A percentile compares a stretch with the other conserved stretches of the same genome.
Conservation (phyloP, 441 rosid species). For the Croton setiger region DNA sequence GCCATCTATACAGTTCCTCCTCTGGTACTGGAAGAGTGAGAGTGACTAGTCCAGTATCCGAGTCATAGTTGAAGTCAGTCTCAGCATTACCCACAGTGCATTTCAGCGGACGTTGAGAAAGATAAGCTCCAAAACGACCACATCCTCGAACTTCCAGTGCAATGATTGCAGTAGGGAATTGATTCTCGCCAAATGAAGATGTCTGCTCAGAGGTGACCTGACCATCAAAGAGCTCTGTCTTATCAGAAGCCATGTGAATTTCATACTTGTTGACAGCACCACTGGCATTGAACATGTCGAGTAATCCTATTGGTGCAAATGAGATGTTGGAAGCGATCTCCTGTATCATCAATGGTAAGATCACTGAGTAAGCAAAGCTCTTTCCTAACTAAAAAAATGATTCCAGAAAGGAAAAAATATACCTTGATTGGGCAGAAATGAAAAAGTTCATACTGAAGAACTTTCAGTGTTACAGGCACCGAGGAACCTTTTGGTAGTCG, state of each 20-base stretch:
- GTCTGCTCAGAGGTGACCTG: slow-evolving; percentile 41
- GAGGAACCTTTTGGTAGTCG: slow-evolving; percentile 72
- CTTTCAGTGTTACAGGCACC: slow-evolving; percentile 69
- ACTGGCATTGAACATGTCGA: slow-evolving; percentile 81
- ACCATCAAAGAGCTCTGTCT: slow-evolving; percentile 49
- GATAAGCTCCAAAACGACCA: slow-evolving; percentile 75
- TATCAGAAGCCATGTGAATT: slow-evolving; percentile 28
- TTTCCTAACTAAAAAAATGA: neutral
- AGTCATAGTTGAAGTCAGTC: slow-evolving; percentile 48
- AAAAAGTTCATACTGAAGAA: slow-evolving; percentile 83
- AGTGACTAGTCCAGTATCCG: slow-evolving; percentile 55
- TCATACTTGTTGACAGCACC: slow-evolving; percentile 67
- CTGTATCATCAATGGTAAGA: slow-evolving; percentile 30
- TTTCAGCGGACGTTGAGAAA: slow-evolving; percentile 60
- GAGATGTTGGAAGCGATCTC: slow-evolving; percentile 55
- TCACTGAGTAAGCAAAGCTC: slow-evolving; percentile 3
- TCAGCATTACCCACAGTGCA: slow-evolving; percentile 48
- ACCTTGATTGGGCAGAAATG: slow-evolving; percentile 84
- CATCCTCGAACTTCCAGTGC: slow-evolving; percentile 64
- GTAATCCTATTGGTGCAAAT: slow-evolving; percentile 79
- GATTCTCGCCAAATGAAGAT: slow-evolving; percentile 36
- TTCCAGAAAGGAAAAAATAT: slow-evolving; percentile 5
- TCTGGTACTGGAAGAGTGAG: slow-evolving; percentile 46
- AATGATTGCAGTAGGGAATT: slow-evolving; percentile 42
- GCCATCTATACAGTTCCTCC: slow-evolving; percentile 86